These are phyloP conservation scores for Usnea hakonensis DNA, from an alignment of 495 filamentous ascomycete genomes.

Conservation along the genomic window DNA sequence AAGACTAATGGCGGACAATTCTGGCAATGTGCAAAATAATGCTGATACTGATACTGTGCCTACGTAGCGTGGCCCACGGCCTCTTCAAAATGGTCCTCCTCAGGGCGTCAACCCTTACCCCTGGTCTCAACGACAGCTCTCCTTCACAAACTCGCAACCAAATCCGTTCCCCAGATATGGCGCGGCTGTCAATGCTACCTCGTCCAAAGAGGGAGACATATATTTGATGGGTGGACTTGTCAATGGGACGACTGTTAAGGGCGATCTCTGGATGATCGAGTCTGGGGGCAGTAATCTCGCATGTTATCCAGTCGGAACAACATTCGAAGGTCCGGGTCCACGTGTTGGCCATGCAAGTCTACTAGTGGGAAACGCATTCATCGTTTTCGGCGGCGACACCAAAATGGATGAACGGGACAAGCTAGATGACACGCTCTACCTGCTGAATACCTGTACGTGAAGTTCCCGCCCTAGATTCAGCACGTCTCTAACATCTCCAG, in stretches of 20 bases:
- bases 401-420: conserved; percentile 89
- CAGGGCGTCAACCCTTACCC: conserved; percentile 58
- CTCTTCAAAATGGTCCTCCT: conserved; percentile 32
- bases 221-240: conserved; percentile 98
- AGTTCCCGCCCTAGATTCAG: conserved; percentile 3
- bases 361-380: conserved; percentile 96
- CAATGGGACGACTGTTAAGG: conserved; percentile 88
- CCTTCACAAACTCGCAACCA: conserved; percentile 71
- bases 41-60: background rate
- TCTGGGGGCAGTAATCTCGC: conserved; percentile 72
- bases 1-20: background rate
- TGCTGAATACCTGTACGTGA: conserved; percentile 90
- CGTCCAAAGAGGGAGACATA: conserved; percentile 93
- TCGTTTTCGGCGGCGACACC: conserved; percentile 97
- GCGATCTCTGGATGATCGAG: conserved; percentile 97
- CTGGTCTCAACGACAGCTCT: conserved; percentile 86
- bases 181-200: conserved; percentile 83
- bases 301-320: conserved; percentile 86
- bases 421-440: conserved; percentile 89
- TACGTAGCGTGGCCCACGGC: conserved; percentile 7
- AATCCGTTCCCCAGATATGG: conserved; percentile 96
- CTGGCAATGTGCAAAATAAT: background rate
- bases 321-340: conserved; percentile 87
- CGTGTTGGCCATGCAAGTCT: conserved; percentile 92
- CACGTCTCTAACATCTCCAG: conserved; percentile 37